These are phyloP conservation scores for Amanita muscaria DNA, from an alignment of 768 basidiomycete genomes.

Conservation along the genomic window DNA sequence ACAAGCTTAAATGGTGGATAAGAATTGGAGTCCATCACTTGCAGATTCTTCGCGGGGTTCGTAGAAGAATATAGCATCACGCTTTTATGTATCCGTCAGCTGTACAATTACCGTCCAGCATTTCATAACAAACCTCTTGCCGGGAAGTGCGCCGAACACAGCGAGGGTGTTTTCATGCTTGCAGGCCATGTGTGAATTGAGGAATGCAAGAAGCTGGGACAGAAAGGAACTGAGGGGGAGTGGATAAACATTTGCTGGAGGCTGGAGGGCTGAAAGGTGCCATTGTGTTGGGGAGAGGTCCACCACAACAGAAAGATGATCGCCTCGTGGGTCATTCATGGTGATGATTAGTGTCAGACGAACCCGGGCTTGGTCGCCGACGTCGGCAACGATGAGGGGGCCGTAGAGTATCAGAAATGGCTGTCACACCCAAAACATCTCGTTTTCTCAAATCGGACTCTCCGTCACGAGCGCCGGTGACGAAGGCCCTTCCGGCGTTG, in stretches of 20 bases:
- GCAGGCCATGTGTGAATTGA: constrained; percentile 88
- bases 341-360: no score
- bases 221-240: constrained; percentile 68
- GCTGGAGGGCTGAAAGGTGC: constrained; percentile 50
- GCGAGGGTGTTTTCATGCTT: constrained; percentile 90
- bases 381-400: constrained; percentile 6
- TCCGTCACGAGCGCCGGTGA: constrained; percentile 50
- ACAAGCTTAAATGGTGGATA: constrained; percentile 80
- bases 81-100: constrained; percentile 29
- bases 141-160: constrained; percentile 83
- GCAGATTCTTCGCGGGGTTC: constrained; percentile 31
- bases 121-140: constrained; percentile 53
- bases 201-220: constrained; percentile 78
- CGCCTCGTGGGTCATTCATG: constrained; percentile 23
- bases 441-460: constrained; percentile 29
- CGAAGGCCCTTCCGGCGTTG: constrained; percentile 50
- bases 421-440: background rate
- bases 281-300: constrained; percentile 86
- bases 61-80: constrained; percentile 70
- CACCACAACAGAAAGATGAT: constrained; percentile 74
- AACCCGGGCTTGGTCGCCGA: background rate
- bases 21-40: constrained; percentile 59
- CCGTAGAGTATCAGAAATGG: background rate
- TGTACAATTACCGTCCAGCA: background rate
- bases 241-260: constrained; percentile 36